These are phyloP conservation scores for Coemansia sp. DNA, from an alignment of 192 early-diverging fungal genomes.

Conservation along the genomic window DNA sequence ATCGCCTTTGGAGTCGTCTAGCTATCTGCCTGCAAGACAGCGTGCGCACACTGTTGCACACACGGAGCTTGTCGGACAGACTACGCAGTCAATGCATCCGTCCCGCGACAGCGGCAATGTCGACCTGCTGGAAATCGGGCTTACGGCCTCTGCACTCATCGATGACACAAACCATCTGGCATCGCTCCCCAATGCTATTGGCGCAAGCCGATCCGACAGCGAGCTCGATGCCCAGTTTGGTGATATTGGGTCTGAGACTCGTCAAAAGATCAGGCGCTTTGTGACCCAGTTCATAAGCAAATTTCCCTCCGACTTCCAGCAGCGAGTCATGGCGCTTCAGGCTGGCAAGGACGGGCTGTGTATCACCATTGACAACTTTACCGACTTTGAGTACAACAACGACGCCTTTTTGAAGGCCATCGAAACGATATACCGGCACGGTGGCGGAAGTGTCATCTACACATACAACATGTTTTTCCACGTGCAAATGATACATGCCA, in stretches of 20 bases:
- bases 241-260: conserved; percentile 23
- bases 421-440: conserved; percentile 25
- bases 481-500: conserved; percentile 23
- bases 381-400: conserved; percentile 26
- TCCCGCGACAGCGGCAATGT: conserved; percentile 42
- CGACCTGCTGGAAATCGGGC: conserved; percentile 4
- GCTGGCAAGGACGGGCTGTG: conserved; percentile 34
- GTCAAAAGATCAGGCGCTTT: conserved; percentile 33
- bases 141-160: neutral
- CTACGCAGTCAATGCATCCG: neutral
- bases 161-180: conserved; percentile 22
- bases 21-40: neutral
- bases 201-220: conserved; percentile 13
- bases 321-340: conserved; percentile 30
- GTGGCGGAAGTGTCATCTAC: conserved; percentile 24
- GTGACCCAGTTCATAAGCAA: conserved; percentile 28
- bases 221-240: conserved; percentile 29
- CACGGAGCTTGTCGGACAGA: neutral
- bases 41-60: conserved; percentile 35
- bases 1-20: neutral
- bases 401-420: conserved; percentile 29
- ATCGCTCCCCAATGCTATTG: conserved; percentile 21
- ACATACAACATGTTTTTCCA: conserved; percentile 49
- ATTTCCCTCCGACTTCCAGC: conserved; percentile 37
- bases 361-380: conserved; percentile 29